Evolutionary conservation across 2,329 filamentous ascomycete species (phyloP), one percentile per base, ranked within the genome.

Genomic region (Aspergillus oerlinghausenensis): DNA sequence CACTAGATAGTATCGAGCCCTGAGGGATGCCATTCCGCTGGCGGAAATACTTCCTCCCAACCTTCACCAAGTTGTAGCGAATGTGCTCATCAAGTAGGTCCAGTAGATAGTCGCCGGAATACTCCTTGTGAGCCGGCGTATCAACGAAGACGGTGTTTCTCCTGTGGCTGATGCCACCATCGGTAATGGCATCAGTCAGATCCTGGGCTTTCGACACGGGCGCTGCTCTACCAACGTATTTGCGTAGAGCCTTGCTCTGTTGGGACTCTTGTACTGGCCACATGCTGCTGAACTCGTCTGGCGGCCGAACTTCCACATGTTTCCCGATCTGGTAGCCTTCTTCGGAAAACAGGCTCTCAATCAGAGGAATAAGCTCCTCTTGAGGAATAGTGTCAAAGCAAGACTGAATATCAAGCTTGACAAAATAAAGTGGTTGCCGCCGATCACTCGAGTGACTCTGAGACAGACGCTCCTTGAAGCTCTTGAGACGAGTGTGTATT

Each of bases 381-480:
- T 97, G 94, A 0, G 94, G 94, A 48, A 99, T 97, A 0, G 89
- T 96, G 72, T 99, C 94, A 70, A 97, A 99, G 65, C 93, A 96
- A 2, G 90, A 86, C 69, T 90, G 84, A 21, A 99, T 92, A 68
- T 99, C 94, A 11, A 96, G 80, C 70, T 99, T 99, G 58, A 87
- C 92, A 73, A 97, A 96, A 73, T 89, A 97, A 1, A 97, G 74
- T 4, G 73, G 78, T 88, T 70, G 0, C 62, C 72, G 38, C 23
- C 52, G 25, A 14, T n/a, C 14, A 23, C 21, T 40, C 42, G 25
- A 45, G 25, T 25, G 40, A 14, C 32, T 48, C 26, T 55, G 47
- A 10, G 55, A 38, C 50, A 72, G 32, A 3, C 58, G 61, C 35
- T 67, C 56, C 51, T 88, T 88, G 76, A 96, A 97, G 0, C 62